Percentiles rank a stretch among this genome's conserved stretches.
These are phyloP conservation scores for Ballota nigra DNA, from an alignment of 257 asterid genomes.

Conservation along the genomic window DNA sequence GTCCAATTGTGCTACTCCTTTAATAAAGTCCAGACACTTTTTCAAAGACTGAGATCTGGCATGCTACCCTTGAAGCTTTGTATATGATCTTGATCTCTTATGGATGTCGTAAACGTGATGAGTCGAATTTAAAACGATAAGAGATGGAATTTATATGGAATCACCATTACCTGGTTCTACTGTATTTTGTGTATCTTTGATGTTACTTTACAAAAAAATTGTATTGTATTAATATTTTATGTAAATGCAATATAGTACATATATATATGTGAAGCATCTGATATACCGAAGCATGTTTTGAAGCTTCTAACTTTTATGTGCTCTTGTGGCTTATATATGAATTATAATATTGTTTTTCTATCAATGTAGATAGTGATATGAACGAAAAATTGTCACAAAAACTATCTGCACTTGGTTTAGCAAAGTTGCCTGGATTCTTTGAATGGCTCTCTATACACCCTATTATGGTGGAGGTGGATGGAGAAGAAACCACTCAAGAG, in stretches of 20 bases:
- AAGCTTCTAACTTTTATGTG: constrained; percentile 10
- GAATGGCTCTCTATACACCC: constrained; percentile 98
- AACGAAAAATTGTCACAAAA: constrained; percentile 41
- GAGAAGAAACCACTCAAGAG: constrained; percentile 51
- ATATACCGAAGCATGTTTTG: neutral
- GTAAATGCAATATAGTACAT: neutral
- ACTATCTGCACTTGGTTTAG: constrained; percentile 81
- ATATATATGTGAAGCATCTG: neutral
- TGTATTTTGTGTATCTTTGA: constrained; percentile 8
- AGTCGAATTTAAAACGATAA: neutral
- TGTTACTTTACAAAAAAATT: neutral
- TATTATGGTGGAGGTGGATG: constrained; percentile 55
- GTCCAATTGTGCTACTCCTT: neutral
- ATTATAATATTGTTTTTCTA: constrained; percentile 10
- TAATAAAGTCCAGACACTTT: neutral
- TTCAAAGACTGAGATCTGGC: constrained; percentile 5
- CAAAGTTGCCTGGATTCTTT: constrained; percentile 82
- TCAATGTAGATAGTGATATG: constrained; percentile 52
- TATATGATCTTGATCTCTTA: constrained; percentile 11
- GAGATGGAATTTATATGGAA: neutral
- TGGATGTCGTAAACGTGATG: neutral
- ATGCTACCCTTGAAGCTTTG: constrained; percentile 3
- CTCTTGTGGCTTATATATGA: constrained; percentile 13
- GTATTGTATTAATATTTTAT: neutral
- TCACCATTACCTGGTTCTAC: constrained; percentile 3